Evolutionary conservation across 1,284 basidiomycete genomes (phyloP).

Genomic region (Irpex sp.): DNA sequence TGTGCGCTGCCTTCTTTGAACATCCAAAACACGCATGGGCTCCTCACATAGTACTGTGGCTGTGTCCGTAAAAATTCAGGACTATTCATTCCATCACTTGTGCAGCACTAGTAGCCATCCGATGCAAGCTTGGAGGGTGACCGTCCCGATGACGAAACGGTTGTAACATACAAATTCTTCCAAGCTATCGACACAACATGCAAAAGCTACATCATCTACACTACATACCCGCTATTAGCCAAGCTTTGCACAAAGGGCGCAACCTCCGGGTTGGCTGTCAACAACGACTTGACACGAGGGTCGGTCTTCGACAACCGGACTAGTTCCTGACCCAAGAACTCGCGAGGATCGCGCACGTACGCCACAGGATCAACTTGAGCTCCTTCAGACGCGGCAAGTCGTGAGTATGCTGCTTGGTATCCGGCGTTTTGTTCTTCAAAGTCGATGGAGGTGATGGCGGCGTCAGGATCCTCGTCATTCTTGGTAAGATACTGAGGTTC

Average conservation of each 20-base stretch:
- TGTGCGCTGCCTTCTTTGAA: too few species aligned
- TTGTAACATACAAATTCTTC: background rate
- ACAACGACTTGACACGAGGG: slow-evolving; percentile 32
- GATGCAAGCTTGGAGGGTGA: too few species aligned
- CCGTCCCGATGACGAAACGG: too few species aligned
- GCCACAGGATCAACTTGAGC: slow-evolving; percentile 54
- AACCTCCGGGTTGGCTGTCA: slow-evolving; percentile 32
- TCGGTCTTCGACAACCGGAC: slow-evolving; percentile 26
- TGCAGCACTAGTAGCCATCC: too few species aligned
- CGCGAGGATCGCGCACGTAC: slow-evolving; percentile 54
- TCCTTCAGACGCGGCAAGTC: slow-evolving; percentile 78
- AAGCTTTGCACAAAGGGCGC: slow-evolving; percentile 43
- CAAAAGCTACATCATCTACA: background rate
- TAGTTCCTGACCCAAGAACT: slow-evolving; percentile 48
- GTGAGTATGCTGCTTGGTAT: slow-evolving; percentile 93
- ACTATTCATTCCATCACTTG: too few species aligned
- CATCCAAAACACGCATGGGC: too few species aligned
- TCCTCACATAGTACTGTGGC: too few species aligned
- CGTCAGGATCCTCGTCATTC: slow-evolving; percentile 52
- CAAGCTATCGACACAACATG: background rate
- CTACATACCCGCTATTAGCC: slow-evolving; percentile 32
- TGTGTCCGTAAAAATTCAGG: too few species aligned
- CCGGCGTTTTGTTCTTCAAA: slow-evolving; percentile 86
- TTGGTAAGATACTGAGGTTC: slow-evolving; percentile 68
- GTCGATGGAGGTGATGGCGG: slow-evolving; percentile 76